Base-by-base conservation (phyloP, 2,329 filamentous ascomycete genomes). In the Penicillium polonicum region DNA sequence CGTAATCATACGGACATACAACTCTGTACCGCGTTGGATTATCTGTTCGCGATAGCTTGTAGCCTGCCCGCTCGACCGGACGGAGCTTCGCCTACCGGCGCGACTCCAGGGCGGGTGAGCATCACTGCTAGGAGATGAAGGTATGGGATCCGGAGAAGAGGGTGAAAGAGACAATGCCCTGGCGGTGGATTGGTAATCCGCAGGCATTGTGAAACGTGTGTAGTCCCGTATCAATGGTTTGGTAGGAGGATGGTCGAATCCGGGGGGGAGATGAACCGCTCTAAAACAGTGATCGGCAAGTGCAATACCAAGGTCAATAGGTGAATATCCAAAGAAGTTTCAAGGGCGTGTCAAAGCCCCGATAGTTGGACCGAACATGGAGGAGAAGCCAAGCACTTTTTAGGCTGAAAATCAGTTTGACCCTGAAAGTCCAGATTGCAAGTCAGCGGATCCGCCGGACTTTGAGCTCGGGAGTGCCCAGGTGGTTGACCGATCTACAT, bases 151-250 rank as follows among this genome's bases (percentile, higher is more conserved):
- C 43, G 72, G 76, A 57, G 79, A 78, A 29, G 75, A 73, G 59
- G 80, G 75, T 33, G 81, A 79, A 27, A 83, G 74, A 45, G 82
- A 80, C 44, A 85, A 79, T 54, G 81, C 82, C 68, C 80, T 80
- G 52, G 79, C 81, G 19, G 78, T 80, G 55, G 77, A 78, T 60
- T 78, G 72, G 70, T 82, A 83, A 69, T 83, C 80, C 61, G 77
- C 73, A 42, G 76, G 73, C 77, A 79, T 79, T 36, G 58, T 68
- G 55, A 48, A 48, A 57, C 48, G 42, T 35, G 38, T 49, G 33
- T 58, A 19, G 46, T 45, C 41, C 33, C 36, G 46, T 52, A 52
- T 59, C 44, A 48, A 50, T 53, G 45, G 45, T 39, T 36, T 12
- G 44, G 31, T 38, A 44, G 12, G 15, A 46, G 42, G 31, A 54